These are phyloP conservation scores for Rosa lucieae DNA, from an alignment of 306 rosid species.

Conservation along the genomic window DNA sequence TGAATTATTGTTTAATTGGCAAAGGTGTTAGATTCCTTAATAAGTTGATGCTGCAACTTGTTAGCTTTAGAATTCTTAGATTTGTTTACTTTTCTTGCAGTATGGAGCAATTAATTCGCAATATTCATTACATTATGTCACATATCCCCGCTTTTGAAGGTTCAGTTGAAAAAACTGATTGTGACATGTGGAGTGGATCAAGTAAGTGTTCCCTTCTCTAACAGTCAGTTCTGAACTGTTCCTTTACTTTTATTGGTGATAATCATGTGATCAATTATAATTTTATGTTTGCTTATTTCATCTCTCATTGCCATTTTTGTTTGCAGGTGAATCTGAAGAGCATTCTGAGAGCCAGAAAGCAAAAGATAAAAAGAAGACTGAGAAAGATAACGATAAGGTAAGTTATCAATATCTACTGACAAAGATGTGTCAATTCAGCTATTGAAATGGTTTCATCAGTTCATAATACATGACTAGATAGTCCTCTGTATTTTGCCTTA, in stretches of 20 bases:
- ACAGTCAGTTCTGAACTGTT: background rate
- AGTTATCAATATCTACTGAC: conserved; percentile 22
- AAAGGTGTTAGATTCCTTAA: background rate
- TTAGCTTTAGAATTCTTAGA: conserved; percentile 5
- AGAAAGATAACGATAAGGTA: conserved; percentile 48
- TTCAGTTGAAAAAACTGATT: conserved; percentile 44
- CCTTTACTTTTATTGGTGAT: background rate
- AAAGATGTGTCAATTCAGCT: conserved; percentile 18
- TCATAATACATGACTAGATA: background rate
- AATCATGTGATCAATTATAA: background rate
- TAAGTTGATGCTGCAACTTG: background rate
- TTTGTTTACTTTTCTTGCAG: conserved; percentile 42
- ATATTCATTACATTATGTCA: conserved; percentile 54
- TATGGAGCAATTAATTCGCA: conserved; percentile 44
- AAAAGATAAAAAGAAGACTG: conserved; percentile 46
- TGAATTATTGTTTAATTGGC: background rate
- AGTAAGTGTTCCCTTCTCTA: conserved; percentile 42
- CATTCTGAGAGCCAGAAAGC: conserved; percentile 40
- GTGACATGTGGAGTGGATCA: conserved; percentile 74
- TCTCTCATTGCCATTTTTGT: conserved; percentile 27
- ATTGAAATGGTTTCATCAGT: conserved; percentile 2
- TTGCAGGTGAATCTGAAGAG: conserved; percentile 43
- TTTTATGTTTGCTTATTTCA: conserved; percentile 14
- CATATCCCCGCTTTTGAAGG: conserved; percentile 50
- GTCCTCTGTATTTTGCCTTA: conserved; percentile 1